Conservation (phyloP, 345 rosid species). For the Salix exigua region DNA sequence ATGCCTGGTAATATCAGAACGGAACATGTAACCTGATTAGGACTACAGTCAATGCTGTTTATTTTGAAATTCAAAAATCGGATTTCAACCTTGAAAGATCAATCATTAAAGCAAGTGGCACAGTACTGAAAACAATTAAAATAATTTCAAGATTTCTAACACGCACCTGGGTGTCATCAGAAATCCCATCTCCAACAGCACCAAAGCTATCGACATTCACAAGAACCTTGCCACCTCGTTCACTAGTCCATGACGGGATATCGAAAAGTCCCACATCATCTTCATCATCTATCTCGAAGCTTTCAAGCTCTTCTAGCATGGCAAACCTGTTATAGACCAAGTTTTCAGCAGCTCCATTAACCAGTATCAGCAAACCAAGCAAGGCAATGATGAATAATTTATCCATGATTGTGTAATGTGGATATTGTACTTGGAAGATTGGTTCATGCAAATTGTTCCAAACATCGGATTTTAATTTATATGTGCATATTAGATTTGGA, state of each 20-base stretch:
- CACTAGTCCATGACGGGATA: conserved; percentile 48
- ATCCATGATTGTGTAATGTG: conserved; percentile 42
- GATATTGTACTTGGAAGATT: conserved; percentile 34
- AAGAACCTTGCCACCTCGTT: conserved; percentile 57
- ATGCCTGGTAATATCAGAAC: conserved; percentile 43
- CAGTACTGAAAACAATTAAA: conserved; percentile 6
- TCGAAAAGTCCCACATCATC: conserved; percentile 37
- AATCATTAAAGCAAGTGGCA: background rate
- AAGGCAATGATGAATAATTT: conserved; percentile 43
- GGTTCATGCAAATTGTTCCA: conserved; percentile 38
- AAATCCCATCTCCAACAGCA: conserved; percentile 82
- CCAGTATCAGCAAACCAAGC: conserved; percentile 45
- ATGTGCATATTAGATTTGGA: conserved; percentile 45
- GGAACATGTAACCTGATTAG: background rate
- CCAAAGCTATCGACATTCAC: conserved; percentile 93
- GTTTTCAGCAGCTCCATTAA: conserved; percentile 47
- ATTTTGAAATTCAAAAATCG: background rate
- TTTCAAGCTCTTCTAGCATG: conserved; percentile 52
- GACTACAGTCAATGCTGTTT: background rate
- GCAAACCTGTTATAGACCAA: conserved; percentile 35
- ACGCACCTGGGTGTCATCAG: conserved; percentile 89
- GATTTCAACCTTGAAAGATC: background rate
- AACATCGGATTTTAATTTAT: conserved; percentile 43
- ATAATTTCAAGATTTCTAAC: conserved; percentile 17
- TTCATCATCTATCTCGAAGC: conserved; percentile 51